Base-by-base conservation (phyloP, 2,329 filamentous ascomycete species). In the Xylariaceae sp. region DNA sequence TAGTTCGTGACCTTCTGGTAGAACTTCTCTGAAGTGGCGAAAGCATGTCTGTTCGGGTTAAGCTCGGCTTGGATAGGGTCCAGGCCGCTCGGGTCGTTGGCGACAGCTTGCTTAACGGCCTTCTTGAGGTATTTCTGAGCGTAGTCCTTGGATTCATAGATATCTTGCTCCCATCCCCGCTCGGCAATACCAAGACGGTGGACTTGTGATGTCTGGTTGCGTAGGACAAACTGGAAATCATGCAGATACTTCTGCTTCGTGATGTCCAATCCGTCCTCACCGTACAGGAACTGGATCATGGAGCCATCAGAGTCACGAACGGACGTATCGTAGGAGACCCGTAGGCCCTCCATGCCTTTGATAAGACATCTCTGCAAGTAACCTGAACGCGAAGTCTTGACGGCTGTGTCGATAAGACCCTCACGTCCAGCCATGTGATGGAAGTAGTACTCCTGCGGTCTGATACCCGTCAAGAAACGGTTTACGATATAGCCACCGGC, bases 381-480 rank as follows among this genome's bases (percentile, higher is more conserved):
- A 61, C 94, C 95, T 34, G 94, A 97, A 71, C 94, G 88, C 8
- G 93, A 96, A 1, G 94, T 99, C 78, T 99, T 99, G 74, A 99
- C 94, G 64, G 94, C 94, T 17, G 94, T 99, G 82, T 99, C 94
- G 72, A 99, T 99, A 65, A 99, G 80, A 80, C 94, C 94, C 81
- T 99, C 95, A 77, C 94, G 86, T 68, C 95, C 95, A 71, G 93
- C 94, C 95, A 99, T 99, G 75, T 95, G 92, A 83, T 99, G 94
- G 80, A 99, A 99, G 74, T 93, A 99, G 74, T 97, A 99, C 73
- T 99, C 95, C 71, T 99, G 94, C 3, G 94, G 94, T 57, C 93
- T 87, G 62, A 99, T 94, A 61, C 94, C 94, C 23, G 95, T 99
- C 80, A 99, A 88, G 83, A 99, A 99, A 73, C 94, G 91, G 71